Evolutionary conservation across 2,329 filamentous ascomycete genomes (phyloP).

Genomic region (Penicillium capsulatum): DNA sequence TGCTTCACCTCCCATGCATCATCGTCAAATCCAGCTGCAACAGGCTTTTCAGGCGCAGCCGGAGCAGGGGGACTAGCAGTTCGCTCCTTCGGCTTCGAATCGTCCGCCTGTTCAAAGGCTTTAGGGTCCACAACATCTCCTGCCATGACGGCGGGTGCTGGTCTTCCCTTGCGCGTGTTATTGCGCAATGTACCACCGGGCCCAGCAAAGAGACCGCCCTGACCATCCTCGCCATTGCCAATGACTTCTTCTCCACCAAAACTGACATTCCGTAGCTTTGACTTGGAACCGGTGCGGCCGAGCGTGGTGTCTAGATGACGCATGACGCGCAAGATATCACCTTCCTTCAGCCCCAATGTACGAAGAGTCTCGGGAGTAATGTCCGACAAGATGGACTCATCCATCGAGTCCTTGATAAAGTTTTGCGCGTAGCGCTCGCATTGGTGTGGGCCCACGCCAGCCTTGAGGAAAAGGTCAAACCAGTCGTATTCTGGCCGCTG

Average conservation of each 20-base stretch:
- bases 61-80: constrained; percentile 49
- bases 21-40: constrained; percentile 74
- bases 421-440: constrained; percentile 92
- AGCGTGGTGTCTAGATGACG: constrained; percentile 79
- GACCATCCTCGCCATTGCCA: constrained; percentile 57
- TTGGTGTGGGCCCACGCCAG: constrained; percentile 84
- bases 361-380: constrained; percentile 79
- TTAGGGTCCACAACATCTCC: constrained; percentile 84
- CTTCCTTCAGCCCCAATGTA: constrained; percentile 88
- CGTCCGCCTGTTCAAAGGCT: constrained; percentile 66
- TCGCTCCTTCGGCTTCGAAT: constrained; percentile 37
- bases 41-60: constrained; percentile 48
- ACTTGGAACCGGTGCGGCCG: constrained; percentile 56
- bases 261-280: constrained; percentile 53
- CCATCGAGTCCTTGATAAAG: constrained; percentile 89
- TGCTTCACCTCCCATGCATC: constrained; percentile 97
- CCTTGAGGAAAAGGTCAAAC: constrained; percentile 97
- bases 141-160: constrained; percentile 78
- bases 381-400: constrained; percentile 85
- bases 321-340: constrained; percentile 94
- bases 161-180: constrained; percentile 88
- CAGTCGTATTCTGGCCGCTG: constrained; percentile 73
- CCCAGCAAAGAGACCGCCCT: constrained; percentile 80
- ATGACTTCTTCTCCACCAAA: constrained; percentile 52
- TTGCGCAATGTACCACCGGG: constrained; percentile 87